Percentiles rank a stretch among this genome's conserved stretches.
Evolutionary conservation across 257 asterid genomes (phyloP).

Genomic region (Perilla frutescens): DNA sequence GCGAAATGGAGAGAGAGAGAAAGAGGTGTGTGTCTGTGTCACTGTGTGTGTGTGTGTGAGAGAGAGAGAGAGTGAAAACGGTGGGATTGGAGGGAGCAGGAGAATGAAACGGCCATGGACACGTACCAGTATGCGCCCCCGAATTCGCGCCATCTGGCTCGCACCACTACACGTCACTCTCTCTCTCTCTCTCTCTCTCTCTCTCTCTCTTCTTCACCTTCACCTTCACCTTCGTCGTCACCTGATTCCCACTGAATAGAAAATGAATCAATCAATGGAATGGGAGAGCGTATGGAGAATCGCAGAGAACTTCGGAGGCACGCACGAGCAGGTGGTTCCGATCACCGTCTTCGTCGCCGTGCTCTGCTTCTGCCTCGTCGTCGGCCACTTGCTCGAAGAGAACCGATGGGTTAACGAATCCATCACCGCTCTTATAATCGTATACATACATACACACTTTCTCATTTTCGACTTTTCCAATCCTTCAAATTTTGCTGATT

Average conservation of each 20-base stretch:
- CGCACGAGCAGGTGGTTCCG: constrained; percentile 51
- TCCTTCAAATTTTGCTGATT: background rate
- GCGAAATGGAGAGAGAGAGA: too few species aligned
- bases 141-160: constrained; percentile 38
- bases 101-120: constrained; percentile 20
- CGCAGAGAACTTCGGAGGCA: constrained; percentile 41
- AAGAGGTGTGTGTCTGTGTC: too few species aligned
- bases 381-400: constrained; percentile 59
- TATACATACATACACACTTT: constrained; percentile 1
- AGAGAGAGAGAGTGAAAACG: background rate
- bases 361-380: constrained; percentile 48
- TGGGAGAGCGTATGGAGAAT: constrained; percentile 30
- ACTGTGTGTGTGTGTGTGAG: too few species aligned
- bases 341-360: constrained; percentile 56
- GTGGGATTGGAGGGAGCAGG: background rate
- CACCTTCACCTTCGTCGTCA: background rate
- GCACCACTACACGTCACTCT: constrained; percentile 21
- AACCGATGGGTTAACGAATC: constrained; percentile 59
- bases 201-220: background rate
- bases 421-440: constrained; percentile 54
- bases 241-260: background rate
- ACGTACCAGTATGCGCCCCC: constrained; percentile 32
- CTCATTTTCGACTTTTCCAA: background rate
- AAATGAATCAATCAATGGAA: constrained; percentile 28
- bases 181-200: background rate